Conservation (phyloP, 129 eudicot species). For the Tanacetum coccineum region DNA sequence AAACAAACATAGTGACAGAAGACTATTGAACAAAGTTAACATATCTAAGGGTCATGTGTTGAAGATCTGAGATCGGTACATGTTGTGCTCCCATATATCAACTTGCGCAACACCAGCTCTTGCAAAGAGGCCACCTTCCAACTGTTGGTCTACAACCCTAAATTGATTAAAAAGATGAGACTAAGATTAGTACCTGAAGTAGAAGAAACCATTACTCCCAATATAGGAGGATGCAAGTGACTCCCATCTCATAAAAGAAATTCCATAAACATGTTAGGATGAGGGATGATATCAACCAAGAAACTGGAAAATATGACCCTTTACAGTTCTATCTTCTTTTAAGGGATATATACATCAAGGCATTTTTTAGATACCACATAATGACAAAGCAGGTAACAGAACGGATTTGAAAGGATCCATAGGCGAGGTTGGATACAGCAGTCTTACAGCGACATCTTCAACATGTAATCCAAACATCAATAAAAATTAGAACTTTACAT, state of each 20-base stretch:
- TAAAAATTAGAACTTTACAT: too few species aligned
- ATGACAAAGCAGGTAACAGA: too few species aligned
- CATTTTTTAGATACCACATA: too few species aligned
- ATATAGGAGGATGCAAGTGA: constrained; percentile 63
- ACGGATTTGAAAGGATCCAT: too few species aligned
- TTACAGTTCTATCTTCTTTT: too few species aligned
- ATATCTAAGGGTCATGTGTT: too few species aligned
- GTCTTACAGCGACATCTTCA: too few species aligned
- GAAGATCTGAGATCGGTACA: constrained; percentile 36
- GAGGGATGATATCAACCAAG: constrained; percentile 4
- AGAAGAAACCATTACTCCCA: constrained; percentile 54
- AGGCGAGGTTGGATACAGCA: too few species aligned
- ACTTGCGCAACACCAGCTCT: constrained; percentile 96
- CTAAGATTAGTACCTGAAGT: neutral
- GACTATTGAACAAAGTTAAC: too few species aligned
- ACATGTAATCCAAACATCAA: too few species aligned
- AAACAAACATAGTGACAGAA: too few species aligned
- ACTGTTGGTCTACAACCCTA: constrained; percentile 93
- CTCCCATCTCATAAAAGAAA: constrained; percentile 40
- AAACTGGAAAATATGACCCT: constrained; percentile 1
- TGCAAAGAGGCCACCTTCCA: constrained; percentile 80
- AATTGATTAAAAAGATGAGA: neutral
- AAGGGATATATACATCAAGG: too few species aligned
- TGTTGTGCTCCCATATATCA: constrained; percentile 93
- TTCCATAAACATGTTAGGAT: constrained; percentile 15